A percentile compares a stretch with the other conserved stretches of the same genome.
These are phyloP conservation scores for Paramecium octaurelia DNA, from an alignment of 73 alveolate species.

Conservation along the genomic window DNA sequence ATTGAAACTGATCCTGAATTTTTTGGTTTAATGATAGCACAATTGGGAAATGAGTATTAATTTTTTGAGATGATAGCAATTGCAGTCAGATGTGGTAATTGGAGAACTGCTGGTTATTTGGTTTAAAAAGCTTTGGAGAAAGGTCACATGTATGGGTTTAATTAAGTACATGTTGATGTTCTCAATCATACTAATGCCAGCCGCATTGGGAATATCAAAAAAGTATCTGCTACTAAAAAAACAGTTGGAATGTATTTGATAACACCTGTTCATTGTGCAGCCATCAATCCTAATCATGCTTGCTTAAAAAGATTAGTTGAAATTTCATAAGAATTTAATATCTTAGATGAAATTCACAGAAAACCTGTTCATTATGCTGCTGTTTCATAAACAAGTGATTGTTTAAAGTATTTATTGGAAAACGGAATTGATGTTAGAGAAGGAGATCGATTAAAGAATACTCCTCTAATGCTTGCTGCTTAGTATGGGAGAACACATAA, in stretches of 20 bases:
- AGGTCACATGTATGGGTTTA: slow-evolving; percentile 87
- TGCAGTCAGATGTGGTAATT: slow-evolving; percentile 90
- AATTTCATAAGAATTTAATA: slow-evolving; percentile 73
- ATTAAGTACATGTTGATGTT: slow-evolving; percentile 87
- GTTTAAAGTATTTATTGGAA: slow-evolving; percentile 80
- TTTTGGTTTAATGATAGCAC: slow-evolving; percentile 73
- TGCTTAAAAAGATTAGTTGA: slow-evolving; percentile 76
- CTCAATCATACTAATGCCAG: slow-evolving; percentile 32
- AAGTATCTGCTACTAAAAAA: slow-evolving; percentile 74
- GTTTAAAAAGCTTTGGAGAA: slow-evolving; percentile 67
- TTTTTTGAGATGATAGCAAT: slow-evolving; percentile 61
- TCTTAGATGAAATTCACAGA: slow-evolving; percentile 82
- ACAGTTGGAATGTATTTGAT: slow-evolving; percentile 82
- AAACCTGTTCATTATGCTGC: slow-evolving; percentile 98
- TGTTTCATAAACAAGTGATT: slow-evolving; percentile 84
- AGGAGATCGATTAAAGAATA: slow-evolving; percentile 79
- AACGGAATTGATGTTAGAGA: slow-evolving; percentile 88
- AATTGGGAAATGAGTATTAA: slow-evolving; percentile 63
- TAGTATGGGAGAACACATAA: slow-evolving; percentile 79
- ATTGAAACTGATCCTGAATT: slow-evolving; percentile 70
- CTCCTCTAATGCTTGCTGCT: slow-evolving; percentile 94
- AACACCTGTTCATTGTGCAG: slow-evolving; percentile 97
- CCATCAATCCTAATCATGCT: slow-evolving; percentile 93
- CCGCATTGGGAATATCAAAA: neutral
- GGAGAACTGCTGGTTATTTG: slow-evolving; percentile 78